These are phyloP conservation scores for Boletus vinaceobasis DNA, from an alignment of 768 basidiomycete species.

Conservation along the genomic window DNA sequence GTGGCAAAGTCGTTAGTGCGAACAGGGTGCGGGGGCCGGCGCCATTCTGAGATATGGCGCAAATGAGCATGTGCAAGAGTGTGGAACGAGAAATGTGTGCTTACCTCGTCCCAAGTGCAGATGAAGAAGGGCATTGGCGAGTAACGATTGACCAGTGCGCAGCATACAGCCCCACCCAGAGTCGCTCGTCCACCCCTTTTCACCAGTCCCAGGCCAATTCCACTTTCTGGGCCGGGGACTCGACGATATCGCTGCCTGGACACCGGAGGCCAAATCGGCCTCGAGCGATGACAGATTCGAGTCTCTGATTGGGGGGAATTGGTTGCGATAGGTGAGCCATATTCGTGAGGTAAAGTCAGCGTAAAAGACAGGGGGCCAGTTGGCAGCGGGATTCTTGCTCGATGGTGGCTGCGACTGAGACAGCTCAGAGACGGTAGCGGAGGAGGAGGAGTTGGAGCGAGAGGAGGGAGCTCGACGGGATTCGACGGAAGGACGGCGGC, in stretches of 20 bases:
- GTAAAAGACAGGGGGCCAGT: slow-evolving; percentile 84
- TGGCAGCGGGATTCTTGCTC: slow-evolving; percentile 30
- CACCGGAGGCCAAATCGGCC: slow-evolving; percentile 28
- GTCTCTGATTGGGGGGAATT: slow-evolving; percentile 80
- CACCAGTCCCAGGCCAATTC: slow-evolving; percentile 60
- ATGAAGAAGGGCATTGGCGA: slow-evolving; percentile 77
- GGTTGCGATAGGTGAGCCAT: slow-evolving; percentile 90
- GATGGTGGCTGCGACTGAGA: slow-evolving; percentile 38
- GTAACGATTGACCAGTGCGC: slow-evolving; percentile 77
- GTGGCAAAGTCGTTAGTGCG: slow-evolving; percentile 68
- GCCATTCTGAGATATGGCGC: slow-evolving; percentile 62
- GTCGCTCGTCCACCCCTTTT: slow-evolving; percentile 82
- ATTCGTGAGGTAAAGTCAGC: slow-evolving; percentile 84
- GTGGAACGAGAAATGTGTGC: slow-evolving; percentile 12
- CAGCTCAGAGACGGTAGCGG: slow-evolving; percentile 32
- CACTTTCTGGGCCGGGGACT: slow-evolving; percentile 53
- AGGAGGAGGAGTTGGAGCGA: slow-evolving; percentile 43
- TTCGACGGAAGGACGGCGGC: slow-evolving; percentile 39
- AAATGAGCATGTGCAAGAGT: slow-evolving; percentile 8
- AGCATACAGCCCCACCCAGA: slow-evolving; percentile 93
- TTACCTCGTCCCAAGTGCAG: slow-evolving; percentile 73
- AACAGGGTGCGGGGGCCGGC: slow-evolving; percentile 62
- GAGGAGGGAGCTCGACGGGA: slow-evolving; percentile 42
- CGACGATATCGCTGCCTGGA: slow-evolving; percentile 34
- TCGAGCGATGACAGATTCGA: slow-evolving; percentile 45